Evolutionary conservation across 1,284 basidiomycete genomes (phyloP), one percentile per base, ranked within the genome.

Genomic region (Boletus chippewaensis): DNA sequence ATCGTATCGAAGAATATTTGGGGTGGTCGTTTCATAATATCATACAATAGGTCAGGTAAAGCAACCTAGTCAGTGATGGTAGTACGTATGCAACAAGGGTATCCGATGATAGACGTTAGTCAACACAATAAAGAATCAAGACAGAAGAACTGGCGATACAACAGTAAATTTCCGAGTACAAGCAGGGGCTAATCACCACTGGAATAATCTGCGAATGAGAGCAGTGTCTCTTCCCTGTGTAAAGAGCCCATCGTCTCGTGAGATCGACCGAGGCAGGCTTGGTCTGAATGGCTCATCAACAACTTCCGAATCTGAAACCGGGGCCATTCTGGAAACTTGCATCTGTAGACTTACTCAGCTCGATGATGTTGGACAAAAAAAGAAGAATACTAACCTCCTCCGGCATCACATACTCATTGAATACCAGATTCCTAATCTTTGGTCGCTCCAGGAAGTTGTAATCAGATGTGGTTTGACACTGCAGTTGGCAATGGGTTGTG

Each of bases 401-500:
- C 54, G 76, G 77, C 85, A 89, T 87, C 28, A 85, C 62, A 60
- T 59, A 58, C 31, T 75, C 70, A 15, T 72, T 72, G 35, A 74
- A 64, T 49, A 88, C 69, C 38, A 88, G 64, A 22, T 78, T 72
- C 40, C 71, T 65, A 45, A 88, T 74, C 20, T 70, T 66, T 4
- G 64, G 66, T 47, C 79, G 77, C 40, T 79, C 76, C 15, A 66
- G 62, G 55, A 84, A 81, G 48, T 72, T 70, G 59, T 87, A 87
- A 38, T 82, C 81, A 34, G 64, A 67, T 2, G 77, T 74, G 45
- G 70, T 74, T 44, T 75, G 75, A 61, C 85, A 90, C 54, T 84
- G 81, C n/a, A 77, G 68, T 66, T 91, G 87, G 57, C 81, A 87
- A 57, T 83, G 78, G 0, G 75, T 76, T 8, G 85, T 85, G 52